Conservation (phyloP, 2,329 filamentous ascomycete species). For the Chaetomiaceae sp. region DNA sequence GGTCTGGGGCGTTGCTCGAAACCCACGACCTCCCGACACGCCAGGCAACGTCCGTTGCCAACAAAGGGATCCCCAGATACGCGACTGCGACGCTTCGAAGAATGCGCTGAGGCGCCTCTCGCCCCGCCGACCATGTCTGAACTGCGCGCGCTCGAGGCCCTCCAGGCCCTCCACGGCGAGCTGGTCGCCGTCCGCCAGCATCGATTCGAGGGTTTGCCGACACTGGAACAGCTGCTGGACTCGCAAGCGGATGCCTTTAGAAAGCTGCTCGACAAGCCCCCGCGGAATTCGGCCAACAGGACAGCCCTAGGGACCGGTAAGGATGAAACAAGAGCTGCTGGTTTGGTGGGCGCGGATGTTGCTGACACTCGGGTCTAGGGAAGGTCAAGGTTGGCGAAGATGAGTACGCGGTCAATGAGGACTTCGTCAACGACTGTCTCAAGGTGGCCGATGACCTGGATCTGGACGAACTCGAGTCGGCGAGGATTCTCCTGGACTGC, state of each 20-base stretch:
- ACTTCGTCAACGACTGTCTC: slow-evolving; percentile 78
- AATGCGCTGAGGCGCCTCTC: slow-evolving; percentile 20
- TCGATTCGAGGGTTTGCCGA: slow-evolving; percentile 53
- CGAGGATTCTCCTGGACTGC: slow-evolving; percentile 68
- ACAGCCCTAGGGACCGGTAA: slow-evolving; percentile 64
- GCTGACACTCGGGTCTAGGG: slow-evolving; percentile 46
- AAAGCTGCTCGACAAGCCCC: slow-evolving; percentile 68
- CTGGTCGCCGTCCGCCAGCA: slow-evolving; percentile 71
- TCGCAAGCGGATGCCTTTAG: slow-evolving; percentile 62
- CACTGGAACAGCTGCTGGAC: slow-evolving; percentile 68
- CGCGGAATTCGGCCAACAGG: slow-evolving; percentile 71
- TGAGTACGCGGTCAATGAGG: slow-evolving; percentile 76
- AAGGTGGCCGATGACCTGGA: slow-evolving; percentile 83
- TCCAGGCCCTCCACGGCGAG: slow-evolving; percentile 82
- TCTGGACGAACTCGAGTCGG: slow-evolving; percentile 83
- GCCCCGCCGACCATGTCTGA: slow-evolving; percentile 59
- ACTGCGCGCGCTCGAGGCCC: slow-evolving; percentile 65
- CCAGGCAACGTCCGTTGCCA: not conserved
- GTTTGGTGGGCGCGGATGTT: not conserved
- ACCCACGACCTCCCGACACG: not conserved
- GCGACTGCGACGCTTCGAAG: slow-evolving; percentile 4
- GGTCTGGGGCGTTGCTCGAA: not conserved
- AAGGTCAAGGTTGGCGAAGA: slow-evolving; percentile 68
- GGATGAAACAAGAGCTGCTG: not conserved
- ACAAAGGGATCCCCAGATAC: not conserved